phyloP scores from a whole-genome alignment of 208 protist species.

The Trypanosoma boissoni region DNA sequence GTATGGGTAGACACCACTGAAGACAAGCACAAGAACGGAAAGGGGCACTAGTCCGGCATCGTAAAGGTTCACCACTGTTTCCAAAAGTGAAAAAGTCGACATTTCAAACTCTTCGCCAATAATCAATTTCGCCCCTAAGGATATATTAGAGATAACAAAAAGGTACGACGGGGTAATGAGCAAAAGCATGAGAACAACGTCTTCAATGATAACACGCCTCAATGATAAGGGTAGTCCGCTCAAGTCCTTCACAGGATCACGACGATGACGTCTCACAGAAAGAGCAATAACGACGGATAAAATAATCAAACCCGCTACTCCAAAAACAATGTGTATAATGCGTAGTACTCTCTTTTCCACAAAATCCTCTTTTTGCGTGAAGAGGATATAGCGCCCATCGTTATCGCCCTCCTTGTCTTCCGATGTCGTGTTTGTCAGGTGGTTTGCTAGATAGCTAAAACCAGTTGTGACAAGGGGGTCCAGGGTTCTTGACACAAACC shows the following conservation, averaged over 20 bases:
- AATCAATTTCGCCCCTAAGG: conserved; percentile 43
- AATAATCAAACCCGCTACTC: neutral
- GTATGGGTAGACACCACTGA: conserved; percentile 86
- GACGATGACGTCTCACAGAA: neutral
- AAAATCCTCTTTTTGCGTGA: neutral
- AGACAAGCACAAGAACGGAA: conserved; percentile 65
- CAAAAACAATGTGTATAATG: neutral
- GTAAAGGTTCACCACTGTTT: conserved; percentile 75
- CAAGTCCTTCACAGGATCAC: neutral
- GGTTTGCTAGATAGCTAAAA: conserved; percentile 5
- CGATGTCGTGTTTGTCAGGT: neutral
- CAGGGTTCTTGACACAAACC: conserved; percentile 1
- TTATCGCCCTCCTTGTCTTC: neutral
- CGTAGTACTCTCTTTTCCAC: neutral
- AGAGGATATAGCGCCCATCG: neutral
- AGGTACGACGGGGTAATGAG: conserved; percentile 24
- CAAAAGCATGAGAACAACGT: conserved; percentile 27
- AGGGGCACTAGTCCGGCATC: conserved; percentile 59
- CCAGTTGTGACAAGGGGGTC: neutral
- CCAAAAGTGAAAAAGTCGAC: conserved; percentile 57
- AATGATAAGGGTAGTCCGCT: neutral
- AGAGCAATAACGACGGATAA: neutral
- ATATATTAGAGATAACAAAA: conserved; percentile 59
- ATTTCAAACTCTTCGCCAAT: conserved; percentile 21
- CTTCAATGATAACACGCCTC: conserved; percentile 34